A percentile compares a stretch with the other conserved stretches of the same genome.
Evolutionary conservation across 2,329 filamentous ascomycete genomes (phyloP).

Genomic region (Phialemonium atrogriseum): DNA sequence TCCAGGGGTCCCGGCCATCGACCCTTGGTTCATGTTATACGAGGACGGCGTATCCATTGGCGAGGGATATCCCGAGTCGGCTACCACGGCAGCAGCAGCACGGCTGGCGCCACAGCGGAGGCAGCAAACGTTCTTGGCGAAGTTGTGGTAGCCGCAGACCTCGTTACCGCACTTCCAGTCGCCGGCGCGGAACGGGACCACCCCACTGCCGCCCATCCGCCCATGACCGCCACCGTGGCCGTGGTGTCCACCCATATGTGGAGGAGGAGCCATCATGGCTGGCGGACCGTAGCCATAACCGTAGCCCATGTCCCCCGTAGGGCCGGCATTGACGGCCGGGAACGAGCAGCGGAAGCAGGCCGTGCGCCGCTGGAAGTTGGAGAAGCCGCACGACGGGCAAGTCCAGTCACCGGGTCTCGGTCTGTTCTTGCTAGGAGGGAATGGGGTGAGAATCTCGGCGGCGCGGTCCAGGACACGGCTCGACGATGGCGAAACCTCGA

Average conservation of each 20-base stretch:
- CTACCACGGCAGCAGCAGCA: conserved; percentile 86
- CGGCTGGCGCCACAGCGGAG: conserved; percentile 92
- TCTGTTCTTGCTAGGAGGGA: conserved; percentile 97
- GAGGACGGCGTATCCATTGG: conserved; percentile 79
- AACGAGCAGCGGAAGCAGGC: conserved; percentile 99
- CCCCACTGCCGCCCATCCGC: conserved; percentile 72
- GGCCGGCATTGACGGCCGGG: conserved; percentile 80
- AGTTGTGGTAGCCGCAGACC: conserved; percentile 97
- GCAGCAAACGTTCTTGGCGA: conserved; percentile 98
- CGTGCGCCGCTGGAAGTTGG: conserved; percentile 97
- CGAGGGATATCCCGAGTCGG: conserved; percentile 84
- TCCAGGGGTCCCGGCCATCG: conserved; percentile 77
- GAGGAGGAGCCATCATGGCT: conserved; percentile 70
- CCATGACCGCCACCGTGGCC: conserved; percentile 41
- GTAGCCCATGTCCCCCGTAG: conserved; percentile 53
- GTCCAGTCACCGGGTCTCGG: conserved; percentile 98
- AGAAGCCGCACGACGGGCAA: conserved; percentile 96
- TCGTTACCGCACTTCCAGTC: conserved; percentile 99
- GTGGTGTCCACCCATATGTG: conserved; percentile 56
- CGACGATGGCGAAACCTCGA: conserved; percentile 97
- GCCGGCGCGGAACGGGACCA: conserved; percentile 94
- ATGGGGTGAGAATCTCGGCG: conserved; percentile 90
- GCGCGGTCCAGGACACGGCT: conserved; percentile 92
- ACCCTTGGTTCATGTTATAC: conserved; percentile 78
- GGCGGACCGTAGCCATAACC: conserved; percentile 67